Evolutionary conservation across 805 yeast genomes (phyloP), one percentile per base, ranked within the genome.

Genomic region (Yamadazyma takamatsuzukensis): DNA sequence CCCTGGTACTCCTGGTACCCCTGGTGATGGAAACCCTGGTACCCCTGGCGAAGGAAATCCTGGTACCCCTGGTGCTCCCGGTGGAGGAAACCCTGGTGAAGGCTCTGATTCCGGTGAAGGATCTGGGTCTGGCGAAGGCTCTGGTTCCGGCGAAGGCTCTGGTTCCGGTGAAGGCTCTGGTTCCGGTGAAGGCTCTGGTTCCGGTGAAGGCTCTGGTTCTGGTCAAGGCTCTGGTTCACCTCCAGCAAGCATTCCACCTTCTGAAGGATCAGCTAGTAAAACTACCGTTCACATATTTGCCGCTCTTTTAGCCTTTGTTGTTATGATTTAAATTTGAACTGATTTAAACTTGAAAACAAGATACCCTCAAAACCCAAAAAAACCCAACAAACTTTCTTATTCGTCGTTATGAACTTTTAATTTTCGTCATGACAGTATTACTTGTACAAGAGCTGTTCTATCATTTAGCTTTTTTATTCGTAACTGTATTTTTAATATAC

Each of bases 181-280:
- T 16, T 4, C 31, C 18, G 18, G 10, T 6, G 6, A 21, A 11
- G 27, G 19, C 16, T 12, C 33, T n/a, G 27, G 12, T n/a, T 5
- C 22, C 8, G 6, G 13, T 19, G 16, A 15, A 14, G 5, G 25
- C 17, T 17, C 30, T 17, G 15, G 18, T 30, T 10, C 22, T 27
- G 29, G 28, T 7, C n/a, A n/a, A n/a, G n/a, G n/a, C n/a, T 7
- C 28, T 14, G 28, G 7, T 25, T 5, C 8, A 6, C 5, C 38
- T 10, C 34, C 38, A 30, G 3, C 25, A 21, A 9, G 8, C 9
- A 28, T 30, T 30, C 4, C 34, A 4, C 33, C 40, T 13, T 18
- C 21, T 19, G 31, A 35, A 27, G 39, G 32, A 14, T 7, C 27
- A 11, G 34, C 30, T 12, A 11, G 8, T 14, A 29, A 19, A n/a